Conservation (phyloP, 2,329 filamentous ascomycete species). For the Drechslerella coelobrocha region DNA sequence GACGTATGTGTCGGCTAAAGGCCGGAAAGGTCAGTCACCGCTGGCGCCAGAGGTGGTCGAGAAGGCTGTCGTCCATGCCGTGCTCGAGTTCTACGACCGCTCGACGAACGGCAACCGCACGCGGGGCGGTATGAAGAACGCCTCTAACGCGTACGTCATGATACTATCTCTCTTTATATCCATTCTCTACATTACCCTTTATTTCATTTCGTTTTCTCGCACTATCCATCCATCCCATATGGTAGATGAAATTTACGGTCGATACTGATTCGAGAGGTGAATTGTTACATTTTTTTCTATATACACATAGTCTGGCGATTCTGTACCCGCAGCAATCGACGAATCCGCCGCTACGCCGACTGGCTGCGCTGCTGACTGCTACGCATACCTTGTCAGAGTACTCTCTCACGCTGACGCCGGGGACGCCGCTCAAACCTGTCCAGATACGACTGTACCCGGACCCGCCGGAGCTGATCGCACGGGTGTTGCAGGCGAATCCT, state of each 20-base stretch:
- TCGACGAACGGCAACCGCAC: conserved; percentile 80
- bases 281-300: too few species aligned
- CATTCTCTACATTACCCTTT: not conserved
- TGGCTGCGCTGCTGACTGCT: conserved; percentile 71
- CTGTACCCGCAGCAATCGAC: conserved; percentile 54
- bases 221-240: too few species aligned
- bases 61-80: conserved; percentile 68
- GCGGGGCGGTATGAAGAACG: conserved; percentile 77
- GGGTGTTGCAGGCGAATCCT: conserved; percentile 76
- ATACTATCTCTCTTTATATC: not conserved
- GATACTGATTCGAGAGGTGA: too few species aligned
- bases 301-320: conserved; percentile 51
- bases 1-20: conserved; percentile 62
- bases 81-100: conserved; percentile 69
- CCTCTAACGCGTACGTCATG: conserved; percentile 74
- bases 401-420: conserved; percentile 77
- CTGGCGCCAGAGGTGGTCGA: conserved; percentile 69
- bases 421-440: conserved; percentile 79
- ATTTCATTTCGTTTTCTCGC: too few species aligned
- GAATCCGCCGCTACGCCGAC: conserved; percentile 64
- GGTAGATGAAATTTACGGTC: too few species aligned
- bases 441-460: conserved; percentile 78
- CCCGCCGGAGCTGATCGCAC: conserved; percentile 74
- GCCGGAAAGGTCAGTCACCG: too few species aligned
- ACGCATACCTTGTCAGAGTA: conserved; percentile 79